phyloP scores from a whole-genome alignment of 1,284 basidiomycete genomes.

The Microbotryum saponariae region DNA sequence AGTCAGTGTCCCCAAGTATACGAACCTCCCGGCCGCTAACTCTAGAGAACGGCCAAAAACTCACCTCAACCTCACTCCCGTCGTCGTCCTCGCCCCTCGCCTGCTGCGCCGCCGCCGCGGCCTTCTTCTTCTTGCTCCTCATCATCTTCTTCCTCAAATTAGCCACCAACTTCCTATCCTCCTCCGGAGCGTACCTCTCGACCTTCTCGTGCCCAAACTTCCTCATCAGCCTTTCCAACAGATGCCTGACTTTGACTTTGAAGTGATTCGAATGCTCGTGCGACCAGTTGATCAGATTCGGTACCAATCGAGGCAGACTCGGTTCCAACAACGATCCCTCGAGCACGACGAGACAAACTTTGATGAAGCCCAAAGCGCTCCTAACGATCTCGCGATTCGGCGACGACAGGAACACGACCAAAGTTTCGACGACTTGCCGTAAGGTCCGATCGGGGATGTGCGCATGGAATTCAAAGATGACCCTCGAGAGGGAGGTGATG shows the following conservation, averaged over 20 bases:
- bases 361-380: constrained; percentile 88
- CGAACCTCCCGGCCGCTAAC: too few relatives aligned
- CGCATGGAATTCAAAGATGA: constrained; percentile 95
- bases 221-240: constrained; percentile 90
- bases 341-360: constrained; percentile 83
- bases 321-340: constrained; percentile 62
- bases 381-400: constrained; percentile 98
- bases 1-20: constrained; percentile 3
- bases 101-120: constrained; percentile 40
- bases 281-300: constrained; percentile 80
- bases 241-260: constrained; percentile 91
- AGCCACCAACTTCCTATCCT: constrained; percentile 66
- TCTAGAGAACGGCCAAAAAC: constrained; percentile 37
- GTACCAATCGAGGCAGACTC: constrained; percentile 69
- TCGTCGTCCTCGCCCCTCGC: constrained; percentile 49
- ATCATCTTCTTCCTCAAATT: constrained; percentile 91
- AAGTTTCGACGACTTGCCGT: constrained; percentile 74
- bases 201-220: constrained; percentile 84
- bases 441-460: constrained; percentile 67
- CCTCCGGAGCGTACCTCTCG: constrained; percentile 53
- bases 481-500: constrained; percentile 83
- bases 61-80: constrained; percentile 51
- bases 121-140: constrained; percentile 69
- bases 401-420: constrained; percentile 82
- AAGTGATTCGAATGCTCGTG: constrained; percentile 99